phyloP scores from a whole-genome alignment of 2,329 filamentous ascomycete genomes.

The Zarea fungicola region DNA sequence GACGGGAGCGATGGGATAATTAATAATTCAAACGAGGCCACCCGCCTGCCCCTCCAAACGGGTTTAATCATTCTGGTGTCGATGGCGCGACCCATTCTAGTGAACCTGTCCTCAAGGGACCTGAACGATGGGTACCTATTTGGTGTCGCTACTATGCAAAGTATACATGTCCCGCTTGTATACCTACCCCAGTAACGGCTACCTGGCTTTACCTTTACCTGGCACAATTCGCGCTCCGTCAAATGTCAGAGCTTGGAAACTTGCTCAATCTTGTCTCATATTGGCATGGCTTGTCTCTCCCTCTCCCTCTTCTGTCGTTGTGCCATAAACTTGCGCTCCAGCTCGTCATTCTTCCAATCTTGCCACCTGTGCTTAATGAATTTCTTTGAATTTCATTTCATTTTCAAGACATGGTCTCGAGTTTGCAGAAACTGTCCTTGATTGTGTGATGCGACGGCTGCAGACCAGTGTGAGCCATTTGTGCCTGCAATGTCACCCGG shows the following conservation, averaged over 20 bases:
- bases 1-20: constrained; percentile 1
- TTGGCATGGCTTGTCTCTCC: constrained; percentile 10
- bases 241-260: constrained; percentile 12
- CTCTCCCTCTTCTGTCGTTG: too few relatives aligned
- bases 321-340: too few relatives aligned
- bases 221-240: constrained; percentile 5
- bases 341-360: too few relatives aligned
- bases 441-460: too few relatives aligned
- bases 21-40: not conserved
- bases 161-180: constrained; percentile 5
- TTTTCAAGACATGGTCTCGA: too few relatives aligned
- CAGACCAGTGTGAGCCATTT: too few relatives aligned
- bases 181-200: not conserved
- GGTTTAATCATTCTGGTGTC: not conserved
- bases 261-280: constrained; percentile 3
- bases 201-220: too few relatives aligned
- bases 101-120: not conserved
- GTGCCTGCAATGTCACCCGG: too few relatives aligned
- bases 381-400: too few relatives aligned
- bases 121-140: not conserved
- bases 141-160: fast-evolving
- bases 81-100: constrained; percentile 8
- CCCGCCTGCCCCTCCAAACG: constrained; percentile 7
- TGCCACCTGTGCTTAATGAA: too few relatives aligned
- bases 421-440: too few relatives aligned